These are phyloP conservation scores for Trypanosoma avium DNA, from an alignment of 208 protist genomes.

Conservation along the genomic window DNA sequence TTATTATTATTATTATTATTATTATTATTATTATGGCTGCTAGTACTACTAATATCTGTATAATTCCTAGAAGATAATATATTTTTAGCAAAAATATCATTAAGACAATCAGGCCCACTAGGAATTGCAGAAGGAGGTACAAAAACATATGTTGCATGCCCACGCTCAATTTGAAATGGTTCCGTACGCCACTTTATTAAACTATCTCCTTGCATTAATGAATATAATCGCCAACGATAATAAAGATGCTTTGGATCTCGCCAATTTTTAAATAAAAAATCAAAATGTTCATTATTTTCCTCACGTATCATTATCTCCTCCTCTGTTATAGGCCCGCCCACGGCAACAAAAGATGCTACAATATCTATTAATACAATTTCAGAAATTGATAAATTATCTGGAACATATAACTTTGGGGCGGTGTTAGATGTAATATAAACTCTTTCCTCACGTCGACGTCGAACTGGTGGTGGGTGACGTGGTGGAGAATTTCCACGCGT, in stretches of 20 bases:
- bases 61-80: background rate
- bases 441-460: slow-evolving; percentile 19
- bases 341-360: slow-evolving; percentile 54
- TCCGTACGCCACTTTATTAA: slow-evolving; percentile 63
- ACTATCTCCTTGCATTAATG: slow-evolving; percentile 75
- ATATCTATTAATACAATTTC: slow-evolving; percentile 66
- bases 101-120: slow-evolving; percentile 47
- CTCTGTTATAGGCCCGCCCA: slow-evolving; percentile 74
- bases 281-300: slow-evolving; percentile 60
- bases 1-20: background rate
- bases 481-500: slow-evolving; percentile 5
- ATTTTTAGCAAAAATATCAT: slow-evolving; percentile 5
- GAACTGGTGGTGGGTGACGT: background rate
- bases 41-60: background rate
- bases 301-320: slow-evolving; percentile 78
- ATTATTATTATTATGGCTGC: background rate
- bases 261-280: slow-evolving; percentile 53
- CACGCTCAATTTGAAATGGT: slow-evolving; percentile 75
- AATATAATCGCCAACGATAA: slow-evolving; percentile 89
- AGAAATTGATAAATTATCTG: slow-evolving; percentile 50
- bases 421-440: slow-evolving; percentile 20
- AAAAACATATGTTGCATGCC: slow-evolving; percentile 53
- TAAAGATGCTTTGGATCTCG: slow-evolving; percentile 65
- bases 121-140: slow-evolving; percentile 57
- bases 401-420: slow-evolving; percentile 20